Evolutionary conservation across 441 rosid species (phyloP), one percentile per base, ranked within the genome.

Genomic region (Adansonia gregorii): DNA sequence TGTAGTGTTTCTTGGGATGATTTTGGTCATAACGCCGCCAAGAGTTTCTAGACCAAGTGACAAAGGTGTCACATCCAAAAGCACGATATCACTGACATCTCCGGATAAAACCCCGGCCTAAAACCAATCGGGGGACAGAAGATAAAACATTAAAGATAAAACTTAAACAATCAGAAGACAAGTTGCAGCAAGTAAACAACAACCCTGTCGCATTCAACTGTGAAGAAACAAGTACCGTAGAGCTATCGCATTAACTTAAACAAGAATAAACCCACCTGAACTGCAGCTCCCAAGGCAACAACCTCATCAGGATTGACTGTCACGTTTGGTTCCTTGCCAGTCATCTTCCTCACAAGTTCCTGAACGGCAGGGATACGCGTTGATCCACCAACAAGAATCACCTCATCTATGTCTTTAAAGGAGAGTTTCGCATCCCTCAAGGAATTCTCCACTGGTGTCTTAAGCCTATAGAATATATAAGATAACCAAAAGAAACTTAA

Each of bases 81-180:
- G 89, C 43, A 95, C 97, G 27, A 95, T 95, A 68, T 95, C 90
- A 76, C 99, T 95, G 22, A 95, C 99, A 83, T 95, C 99, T 20
- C 98, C 99, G 68, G 98, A 39, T 71, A 95, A 82, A 73, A 95
- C 99, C 83, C 99, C 98, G 78, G 99, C 99, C 99, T 95, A 56
- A 14, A 80, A 58, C 9, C 51, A 64, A 78, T 41, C 2, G 72
- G 17, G 59, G 31, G 67, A 75, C 15, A 20, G n/a, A 52, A 43
- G 20, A 11, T 24, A 10, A 72, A 55, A 72, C 35, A 39, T 72
- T 14, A 72, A 72, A 72, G 20, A 11, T 39, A 64, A 3, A 75
- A 54, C 17, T 27, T 12, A 73, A 24, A 56, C 8, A 15, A 12
- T 12, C 2, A 8, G 14, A 41, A 12, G 15, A 22, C 19, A 8